Conservation (phyloP, 345 rosid genomes). For the Gossypium arboreum region DNA sequence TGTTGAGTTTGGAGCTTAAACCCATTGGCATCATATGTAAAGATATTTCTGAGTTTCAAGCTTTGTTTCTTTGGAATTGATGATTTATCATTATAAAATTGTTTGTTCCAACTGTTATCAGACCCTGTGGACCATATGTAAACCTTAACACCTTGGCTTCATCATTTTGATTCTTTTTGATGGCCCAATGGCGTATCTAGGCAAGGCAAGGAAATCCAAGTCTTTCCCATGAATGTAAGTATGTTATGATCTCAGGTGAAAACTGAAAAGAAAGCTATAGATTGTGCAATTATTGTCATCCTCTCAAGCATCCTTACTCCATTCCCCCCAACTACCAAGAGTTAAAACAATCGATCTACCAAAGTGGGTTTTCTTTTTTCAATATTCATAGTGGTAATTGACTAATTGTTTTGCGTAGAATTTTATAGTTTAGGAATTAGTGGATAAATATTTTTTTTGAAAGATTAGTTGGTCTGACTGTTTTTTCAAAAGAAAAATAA, state of each 20-base stretch:
- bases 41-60: neutral
- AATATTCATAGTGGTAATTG: neutral
- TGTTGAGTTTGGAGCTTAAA: neutral
- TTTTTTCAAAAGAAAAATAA: no score
- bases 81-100: neutral
- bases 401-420: neutral
- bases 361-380: no score
- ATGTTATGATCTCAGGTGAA: neutral
- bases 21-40: neutral
- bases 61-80: neutral
- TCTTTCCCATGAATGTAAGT: neutral
- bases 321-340: neutral
- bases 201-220: neutral
- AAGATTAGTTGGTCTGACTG: no score
- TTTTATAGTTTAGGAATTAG: no score
- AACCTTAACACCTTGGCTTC: neutral
- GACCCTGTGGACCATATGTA: neutral
- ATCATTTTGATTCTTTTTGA: conserved; percentile 9
- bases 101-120: conserved; percentile 3
- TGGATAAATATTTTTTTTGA: no score
- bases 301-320: neutral
- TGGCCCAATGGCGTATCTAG: conserved; percentile 5
- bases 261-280: conserved; percentile 1
- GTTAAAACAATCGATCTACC: conserved; percentile 1
- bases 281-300: neutral